Base-by-base conservation (phyloP, 176 grass and related monocot species). In the Urochloa ruziziensis region DNA sequence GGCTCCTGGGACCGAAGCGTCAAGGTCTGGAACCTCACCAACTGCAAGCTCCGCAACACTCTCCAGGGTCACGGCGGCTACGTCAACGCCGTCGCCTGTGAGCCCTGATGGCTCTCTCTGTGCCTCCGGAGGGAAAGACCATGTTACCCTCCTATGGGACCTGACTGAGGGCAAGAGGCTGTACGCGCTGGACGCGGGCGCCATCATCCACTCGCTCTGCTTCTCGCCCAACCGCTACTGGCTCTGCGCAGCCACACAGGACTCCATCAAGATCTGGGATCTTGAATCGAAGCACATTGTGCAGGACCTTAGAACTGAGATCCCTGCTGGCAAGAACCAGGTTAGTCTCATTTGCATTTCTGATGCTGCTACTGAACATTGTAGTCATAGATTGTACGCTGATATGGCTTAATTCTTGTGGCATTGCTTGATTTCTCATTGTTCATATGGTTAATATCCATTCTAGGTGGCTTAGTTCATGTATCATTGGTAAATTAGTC, bases 141-240 rank as follows among this genome's bases (percentile, higher is more conserved):
- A 74, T 21, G 75, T 82, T 40, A 93, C 95, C 10, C 76, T 98
- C 52, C 76, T 95, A 1, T 98, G 95, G 95, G 95, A 98, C 80
- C 70, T 98, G 34, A 51, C 60, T 4, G 95, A 98, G 90, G 95
- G 95, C 63, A 94, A 95, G 95, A 85, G 89, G 36, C 90, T 98
- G 3, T 98, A 95, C 78, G 88, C 92, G 8, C 84, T 98, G 17
- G 86, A 95, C 2, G 92, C 90, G 0, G 92, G 95, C 8, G 40
- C 87, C 24, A 95, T 98, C 47, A 95, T 95, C 69, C 75, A 98
- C 40, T 58, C 92, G 1, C 90, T 98, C 30, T 98, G 95, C 74
- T 98, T 98, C 84, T 94, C 92, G 39, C 95, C 95, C 36, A 98
- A 95, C 79, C 85, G 95, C 48, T 98, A 98, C 78, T 98, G 95